A percentile compares a stretch with the other conserved stretches of the same genome.
Conservation (phyloP, 1,284 basidiomycete species). For the Hortiboletus rubellus region DNA sequence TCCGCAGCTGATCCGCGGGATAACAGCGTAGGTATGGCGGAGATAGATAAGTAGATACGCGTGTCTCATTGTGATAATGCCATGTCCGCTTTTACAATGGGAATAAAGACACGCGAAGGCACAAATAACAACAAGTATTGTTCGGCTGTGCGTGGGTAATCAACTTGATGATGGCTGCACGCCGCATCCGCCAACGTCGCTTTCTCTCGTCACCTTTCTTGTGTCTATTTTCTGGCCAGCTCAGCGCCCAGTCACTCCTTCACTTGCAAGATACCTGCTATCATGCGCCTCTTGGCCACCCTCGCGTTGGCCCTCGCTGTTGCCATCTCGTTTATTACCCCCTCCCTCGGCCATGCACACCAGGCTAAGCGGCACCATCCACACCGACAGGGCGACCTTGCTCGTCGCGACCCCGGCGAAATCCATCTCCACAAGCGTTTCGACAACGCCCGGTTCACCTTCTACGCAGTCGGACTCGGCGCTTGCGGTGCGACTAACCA, state of each 20-base stretch:
- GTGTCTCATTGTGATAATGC: background rate
- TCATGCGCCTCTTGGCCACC: slow-evolving; percentile 27
- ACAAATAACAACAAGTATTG: too few relatives aligned
- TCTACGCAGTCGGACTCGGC: slow-evolving; percentile 31
- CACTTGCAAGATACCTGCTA: background rate
- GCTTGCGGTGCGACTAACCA: slow-evolving; percentile 24
- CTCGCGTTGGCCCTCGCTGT: slow-evolving; percentile 23
- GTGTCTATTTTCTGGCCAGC: slow-evolving; percentile 5
- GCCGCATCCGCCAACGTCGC: background rate
- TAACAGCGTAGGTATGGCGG: background rate
- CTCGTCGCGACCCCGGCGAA: slow-evolving; percentile 25
- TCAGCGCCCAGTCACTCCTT: slow-evolving; percentile 26
- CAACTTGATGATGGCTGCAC: background rate
- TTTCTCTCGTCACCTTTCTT: background rate
- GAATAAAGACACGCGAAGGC: background rate
- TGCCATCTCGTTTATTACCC: slow-evolving; percentile 17
- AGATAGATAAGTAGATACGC: slow-evolving; percentile 8
- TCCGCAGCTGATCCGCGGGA: slow-evolving; percentile 20
- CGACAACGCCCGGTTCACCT: slow-evolving; percentile 29
- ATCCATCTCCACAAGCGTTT: slow-evolving; percentile 27
- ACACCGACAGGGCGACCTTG: slow-evolving; percentile 28
- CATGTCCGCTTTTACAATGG: background rate
- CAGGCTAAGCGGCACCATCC: slow-evolving; percentile 24
- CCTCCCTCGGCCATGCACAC: slow-evolving; percentile 24
- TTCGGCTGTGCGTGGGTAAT: slow-evolving; percentile 14